These are phyloP conservation scores for Annulohypoxylon stygium DNA, from an alignment of 495 filamentous ascomycete species.

Conservation along the genomic window DNA sequence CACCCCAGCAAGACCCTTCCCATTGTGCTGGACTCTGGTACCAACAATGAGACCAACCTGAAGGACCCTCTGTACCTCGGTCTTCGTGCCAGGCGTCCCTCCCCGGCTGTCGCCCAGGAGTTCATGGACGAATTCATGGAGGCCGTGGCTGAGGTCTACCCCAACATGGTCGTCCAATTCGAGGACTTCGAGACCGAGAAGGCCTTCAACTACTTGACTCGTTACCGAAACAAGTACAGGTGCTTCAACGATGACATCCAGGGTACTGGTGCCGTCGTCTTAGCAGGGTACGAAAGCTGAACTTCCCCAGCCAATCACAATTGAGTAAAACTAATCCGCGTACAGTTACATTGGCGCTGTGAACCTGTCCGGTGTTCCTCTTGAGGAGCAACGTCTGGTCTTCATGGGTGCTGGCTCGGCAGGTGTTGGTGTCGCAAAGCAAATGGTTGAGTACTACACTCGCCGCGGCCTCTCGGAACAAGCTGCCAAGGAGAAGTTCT, in stretches of 20 bases:
- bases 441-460: conserved; percentile 95
- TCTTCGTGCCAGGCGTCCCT: conserved; percentile 82
- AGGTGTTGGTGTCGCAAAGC: conserved; percentile 96
- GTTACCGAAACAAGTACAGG: conserved; percentile 87
- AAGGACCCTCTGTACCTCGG: conserved; percentile 96
- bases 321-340: conserved; percentile 29
- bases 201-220: conserved; percentile 92
- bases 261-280: conserved; percentile 95
- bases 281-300: conserved; percentile 72
- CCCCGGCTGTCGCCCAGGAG: conserved; percentile 84
- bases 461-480: conserved; percentile 93
- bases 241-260: conserved; percentile 99
- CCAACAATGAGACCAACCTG: conserved; percentile 87
- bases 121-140: conserved; percentile 99
- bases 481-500: conserved; percentile 91
- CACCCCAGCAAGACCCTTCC: conserved; percentile 92
- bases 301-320: conserved; percentile 12
- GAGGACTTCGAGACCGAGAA: conserved; percentile 96
- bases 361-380: conserved; percentile 84
- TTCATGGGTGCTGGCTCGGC: conserved; percentile 97
- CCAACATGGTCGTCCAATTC: conserved; percentile 95
- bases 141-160: conserved; percentile 87
- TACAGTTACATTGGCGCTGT: conserved; percentile 89
- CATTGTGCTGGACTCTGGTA: conserved; percentile 91
- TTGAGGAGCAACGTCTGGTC: conserved; percentile 91